Conservation (phyloP, 129 eudicot species). For the Artemisia argyi region DNA sequence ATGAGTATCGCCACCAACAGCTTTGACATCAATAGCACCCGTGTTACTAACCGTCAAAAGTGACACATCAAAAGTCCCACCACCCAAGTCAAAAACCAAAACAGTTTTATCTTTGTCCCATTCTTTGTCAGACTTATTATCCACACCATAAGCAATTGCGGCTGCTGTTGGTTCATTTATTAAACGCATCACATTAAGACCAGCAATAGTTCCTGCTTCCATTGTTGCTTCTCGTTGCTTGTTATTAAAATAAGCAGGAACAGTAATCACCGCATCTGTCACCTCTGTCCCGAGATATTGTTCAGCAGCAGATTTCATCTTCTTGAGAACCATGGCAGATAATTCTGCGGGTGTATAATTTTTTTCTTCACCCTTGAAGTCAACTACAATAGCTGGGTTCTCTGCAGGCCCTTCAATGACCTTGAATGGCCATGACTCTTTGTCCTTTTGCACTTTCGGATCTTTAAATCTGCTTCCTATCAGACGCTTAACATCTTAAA, state of each 20-base stretch:
- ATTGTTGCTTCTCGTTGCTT: not conserved
- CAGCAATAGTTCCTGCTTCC: not conserved
- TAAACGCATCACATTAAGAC: not conserved
- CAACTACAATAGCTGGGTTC: not conserved
- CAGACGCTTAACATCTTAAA: not conserved
- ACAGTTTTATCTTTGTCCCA: not conserved
- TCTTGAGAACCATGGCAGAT: not conserved
- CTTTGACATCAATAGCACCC: not conserved
- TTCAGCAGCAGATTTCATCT: not conserved
- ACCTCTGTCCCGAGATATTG: not conserved
- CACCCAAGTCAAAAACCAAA: not conserved
- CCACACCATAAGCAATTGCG: conserved; percentile 30
- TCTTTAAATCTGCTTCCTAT: not conserved
- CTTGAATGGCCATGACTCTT: too few relatives aligned
- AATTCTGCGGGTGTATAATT: not conserved
- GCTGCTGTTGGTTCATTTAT: conserved; percentile 34
- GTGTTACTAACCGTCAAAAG: not conserved
- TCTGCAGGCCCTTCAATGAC: too few relatives aligned
- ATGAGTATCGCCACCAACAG: not conserved
- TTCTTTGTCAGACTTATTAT: not conserved
- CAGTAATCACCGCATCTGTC: not conserved
- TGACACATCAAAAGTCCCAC: conserved; percentile 3
- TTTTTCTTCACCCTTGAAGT: not conserved
- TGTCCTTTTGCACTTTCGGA: not conserved
- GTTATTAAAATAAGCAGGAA: conserved; percentile 4